Evolutionary conservation across 371 early-diverging fungal species (phyloP).

Genomic region (Mucor piriformis): DNA sequence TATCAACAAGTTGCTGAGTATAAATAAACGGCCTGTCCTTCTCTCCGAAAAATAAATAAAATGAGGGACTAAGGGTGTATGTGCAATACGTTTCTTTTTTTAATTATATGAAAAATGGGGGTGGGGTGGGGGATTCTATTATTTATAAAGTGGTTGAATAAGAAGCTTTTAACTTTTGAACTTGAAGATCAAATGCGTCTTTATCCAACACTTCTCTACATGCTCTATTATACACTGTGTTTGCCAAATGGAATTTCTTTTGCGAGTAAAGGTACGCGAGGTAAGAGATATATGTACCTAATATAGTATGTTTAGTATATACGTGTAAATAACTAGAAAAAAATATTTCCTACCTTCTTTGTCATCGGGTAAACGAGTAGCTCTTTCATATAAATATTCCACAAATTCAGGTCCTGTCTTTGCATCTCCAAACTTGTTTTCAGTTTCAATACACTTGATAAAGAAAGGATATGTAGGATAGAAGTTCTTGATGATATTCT

Average conservation of each 20-base stretch:
- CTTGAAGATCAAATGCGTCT: conserved; percentile 52
- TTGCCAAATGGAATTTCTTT: conserved; percentile 50
- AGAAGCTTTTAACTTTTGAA: conserved; percentile 16
- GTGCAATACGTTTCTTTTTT: too few species aligned
- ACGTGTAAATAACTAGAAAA: background rate
- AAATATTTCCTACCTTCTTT: conserved; percentile 49
- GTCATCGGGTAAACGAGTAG: conserved; percentile 50
- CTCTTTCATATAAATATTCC: conserved; percentile 64
- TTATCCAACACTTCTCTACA: conserved; percentile 58
- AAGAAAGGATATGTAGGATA: conserved; percentile 66
- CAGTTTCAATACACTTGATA: conserved; percentile 62
- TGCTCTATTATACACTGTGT: conserved; percentile 67
- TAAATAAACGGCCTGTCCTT: too few species aligned
- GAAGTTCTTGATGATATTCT: conserved; percentile 53
- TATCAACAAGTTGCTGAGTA: too few species aligned
- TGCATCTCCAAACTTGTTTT: conserved; percentile 44
- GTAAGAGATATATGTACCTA: conserved; percentile 66
- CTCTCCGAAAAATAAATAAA: too few species aligned
- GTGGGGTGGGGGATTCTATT: too few species aligned
- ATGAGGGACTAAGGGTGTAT: too few species aligned
- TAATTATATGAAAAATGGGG: too few species aligned
- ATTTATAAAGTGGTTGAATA: background rate
- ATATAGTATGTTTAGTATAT: background rate
- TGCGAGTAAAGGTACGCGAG: conserved; percentile 62
- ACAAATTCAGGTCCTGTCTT: conserved; percentile 25